These are phyloP conservation scores for Suillus bovinus DNA, from an alignment of 768 basidiomycete species.

Conservation along the genomic window DNA sequence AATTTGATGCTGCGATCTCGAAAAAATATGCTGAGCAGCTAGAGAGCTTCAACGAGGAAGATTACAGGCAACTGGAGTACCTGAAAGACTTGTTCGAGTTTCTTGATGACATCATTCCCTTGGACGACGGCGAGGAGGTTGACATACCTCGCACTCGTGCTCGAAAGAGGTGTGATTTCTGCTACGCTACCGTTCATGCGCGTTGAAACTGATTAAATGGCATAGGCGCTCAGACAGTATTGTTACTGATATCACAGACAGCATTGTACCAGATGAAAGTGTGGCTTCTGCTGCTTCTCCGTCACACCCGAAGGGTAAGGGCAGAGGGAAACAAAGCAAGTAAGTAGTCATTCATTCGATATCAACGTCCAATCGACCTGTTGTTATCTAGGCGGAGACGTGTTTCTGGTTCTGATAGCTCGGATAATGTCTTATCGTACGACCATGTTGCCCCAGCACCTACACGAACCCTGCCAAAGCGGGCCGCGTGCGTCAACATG, in stretches of 20 bases:
- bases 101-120: constrained; percentile 68
- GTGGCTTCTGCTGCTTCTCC: constrained; percentile 33
- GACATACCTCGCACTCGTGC: constrained; percentile 41
- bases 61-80: constrained; percentile 62
- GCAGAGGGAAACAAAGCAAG: constrained; percentile 41
- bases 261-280: constrained; percentile 38
- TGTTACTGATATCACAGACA: constrained; percentile 42
- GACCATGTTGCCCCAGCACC: constrained; percentile 35
- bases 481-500: constrained; percentile 53
- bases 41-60: constrained; percentile 70
- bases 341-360: constrained; percentile 26
- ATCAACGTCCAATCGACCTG: not conserved
- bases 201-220: not conserved
- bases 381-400: constrained; percentile 48
- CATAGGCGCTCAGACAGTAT: constrained; percentile 62
- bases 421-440: constrained; percentile 41
- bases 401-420: constrained; percentile 52
- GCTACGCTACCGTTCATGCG: not conserved
- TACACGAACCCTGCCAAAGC: constrained; percentile 54
- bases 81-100: constrained; percentile 68
- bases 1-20: constrained; percentile 63
- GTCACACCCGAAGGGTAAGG: constrained; percentile 25
- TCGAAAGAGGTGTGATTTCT: constrained; percentile 47
- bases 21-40: constrained; percentile 77
- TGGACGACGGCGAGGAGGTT: constrained; percentile 58